Evolutionary conservation across 2,329 filamentous ascomycete genomes (phyloP).

Genomic region (Gremmenia infestans): DNA sequence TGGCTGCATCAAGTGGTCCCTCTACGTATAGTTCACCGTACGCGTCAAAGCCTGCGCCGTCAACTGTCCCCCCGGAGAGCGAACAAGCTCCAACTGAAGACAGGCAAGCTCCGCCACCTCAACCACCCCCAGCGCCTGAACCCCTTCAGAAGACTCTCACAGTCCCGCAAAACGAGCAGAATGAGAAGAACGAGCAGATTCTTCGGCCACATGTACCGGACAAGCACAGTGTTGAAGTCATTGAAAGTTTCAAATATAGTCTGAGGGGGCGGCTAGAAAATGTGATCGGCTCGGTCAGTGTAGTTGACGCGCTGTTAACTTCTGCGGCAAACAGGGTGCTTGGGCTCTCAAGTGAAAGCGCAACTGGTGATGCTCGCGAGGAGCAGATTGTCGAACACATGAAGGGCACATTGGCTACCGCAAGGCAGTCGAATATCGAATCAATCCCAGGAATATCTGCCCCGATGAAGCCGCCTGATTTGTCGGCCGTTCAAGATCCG

Average conservation of each 20-base stretch:
- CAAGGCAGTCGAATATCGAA: constrained; percentile 16
- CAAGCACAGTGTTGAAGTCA: no score
- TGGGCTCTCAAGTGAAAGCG: constrained; percentile 19
- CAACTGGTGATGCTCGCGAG: constrained; percentile 19
- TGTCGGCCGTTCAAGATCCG: constrained; percentile 11
- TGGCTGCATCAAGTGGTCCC: constrained; percentile 13
- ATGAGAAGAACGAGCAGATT: constrained; percentile 1
- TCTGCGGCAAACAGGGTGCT: constrained; percentile 29
- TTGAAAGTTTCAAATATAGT: no score
- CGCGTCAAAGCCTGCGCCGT: constrained; percentile 25
- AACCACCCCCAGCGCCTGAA: background rate
- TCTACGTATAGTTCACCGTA: constrained; percentile 33
- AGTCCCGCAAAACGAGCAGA: background rate
- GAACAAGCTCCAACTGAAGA: constrained; percentile 1
- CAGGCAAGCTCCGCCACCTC: background rate
- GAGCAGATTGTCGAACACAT: constrained; percentile 24
- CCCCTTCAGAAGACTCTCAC: background rate
- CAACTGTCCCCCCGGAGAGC: constrained; percentile 5
- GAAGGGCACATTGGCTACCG: constrained; percentile 21
- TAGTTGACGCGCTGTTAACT: constrained; percentile 25
- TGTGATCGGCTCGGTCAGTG: no score
- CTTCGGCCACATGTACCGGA: background rate
- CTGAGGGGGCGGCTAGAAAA: no score
- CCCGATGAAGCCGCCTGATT: constrained; percentile 1
- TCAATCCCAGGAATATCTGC: background rate